A percentile compares a stretch with the other conserved stretches of the same genome.
These are phyloP conservation scores for Macrophomina phaseolina DNA, from an alignment of 2,329 filamentous ascomycete genomes.

Conservation along the genomic window DNA sequence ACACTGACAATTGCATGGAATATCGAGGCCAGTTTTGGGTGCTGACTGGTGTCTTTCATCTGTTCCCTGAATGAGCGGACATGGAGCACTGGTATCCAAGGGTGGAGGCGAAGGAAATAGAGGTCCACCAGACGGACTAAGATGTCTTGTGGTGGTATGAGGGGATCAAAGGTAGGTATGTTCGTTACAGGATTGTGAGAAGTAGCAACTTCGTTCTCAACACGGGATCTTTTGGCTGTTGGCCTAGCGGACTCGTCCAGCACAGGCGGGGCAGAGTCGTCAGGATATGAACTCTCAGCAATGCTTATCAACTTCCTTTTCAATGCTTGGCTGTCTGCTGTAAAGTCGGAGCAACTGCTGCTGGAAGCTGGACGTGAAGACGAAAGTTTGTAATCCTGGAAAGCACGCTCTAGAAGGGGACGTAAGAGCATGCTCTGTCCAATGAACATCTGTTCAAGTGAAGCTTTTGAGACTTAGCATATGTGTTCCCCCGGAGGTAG, in stretches of 20 bases:
- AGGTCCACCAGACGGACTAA: conserved; percentile 38
- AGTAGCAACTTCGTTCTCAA: neutral
- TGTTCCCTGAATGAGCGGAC: conserved; percentile 37
- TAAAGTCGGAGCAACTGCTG: conserved; percentile 30
- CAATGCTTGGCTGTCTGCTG: conserved; percentile 33
- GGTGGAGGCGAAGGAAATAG: conserved; percentile 41
- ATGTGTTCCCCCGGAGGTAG: neutral
- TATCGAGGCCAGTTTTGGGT: conserved; percentile 32
- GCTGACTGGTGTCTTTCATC: conserved; percentile 30
- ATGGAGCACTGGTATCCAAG: conserved; percentile 45
- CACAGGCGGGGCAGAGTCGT: no score
- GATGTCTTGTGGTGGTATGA: conserved; percentile 33
- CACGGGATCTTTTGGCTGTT: neutral
- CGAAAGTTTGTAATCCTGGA: conserved; percentile 24
- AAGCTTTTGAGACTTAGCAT: conserved; percentile 27
- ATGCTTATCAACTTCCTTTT: conserved; percentile 25
- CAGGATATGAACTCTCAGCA: neutral
- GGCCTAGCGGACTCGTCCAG: neutral
- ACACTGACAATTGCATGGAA: conserved; percentile 38
- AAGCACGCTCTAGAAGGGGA: conserved; percentile 32
- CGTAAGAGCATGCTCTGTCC: conserved; percentile 32
- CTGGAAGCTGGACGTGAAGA: conserved; percentile 30
- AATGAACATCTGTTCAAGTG: conserved; percentile 32
- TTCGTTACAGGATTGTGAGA: neutral
- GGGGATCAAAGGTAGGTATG: conserved; percentile 25